Conservation (phyloP, 2,329 filamentous ascomycete species). For the Penicillium vulpinum region DNA sequence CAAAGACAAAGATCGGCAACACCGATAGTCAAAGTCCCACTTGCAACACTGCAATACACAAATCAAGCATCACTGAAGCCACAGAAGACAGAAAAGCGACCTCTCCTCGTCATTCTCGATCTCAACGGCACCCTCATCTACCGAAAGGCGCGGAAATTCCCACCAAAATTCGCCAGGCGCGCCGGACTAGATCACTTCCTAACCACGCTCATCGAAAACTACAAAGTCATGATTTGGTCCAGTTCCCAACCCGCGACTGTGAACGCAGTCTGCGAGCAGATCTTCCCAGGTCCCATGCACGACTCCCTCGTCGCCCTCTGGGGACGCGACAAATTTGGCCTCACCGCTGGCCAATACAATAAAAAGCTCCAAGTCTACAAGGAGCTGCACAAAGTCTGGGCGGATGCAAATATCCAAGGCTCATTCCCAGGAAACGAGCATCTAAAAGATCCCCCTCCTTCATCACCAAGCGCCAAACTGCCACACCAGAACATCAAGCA, state of each 20-base stretch:
- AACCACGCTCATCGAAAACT: constrained; percentile 69
- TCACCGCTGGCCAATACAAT: constrained; percentile 65
- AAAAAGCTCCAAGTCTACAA: constrained; percentile 86
- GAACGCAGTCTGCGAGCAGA: constrained; percentile 52
- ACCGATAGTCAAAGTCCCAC: constrained; percentile 44
- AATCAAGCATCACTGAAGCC: constrained; percentile 51
- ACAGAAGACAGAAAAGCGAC: constrained; percentile 49
- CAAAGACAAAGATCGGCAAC: constrained; percentile 13
- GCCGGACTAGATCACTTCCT: constrained; percentile 71
- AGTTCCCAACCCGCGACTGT: constrained; percentile 78
- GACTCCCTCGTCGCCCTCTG: constrained; percentile 67
- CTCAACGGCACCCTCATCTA: constrained; percentile 87
- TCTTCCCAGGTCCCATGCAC: constrained; percentile 60
- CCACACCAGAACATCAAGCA: not conserved
- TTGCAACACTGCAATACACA: constrained; percentile 64
- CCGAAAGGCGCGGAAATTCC: constrained; percentile 58
- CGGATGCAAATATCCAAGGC: constrained; percentile 43
- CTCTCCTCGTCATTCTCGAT: constrained; percentile 81
- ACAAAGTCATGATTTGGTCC: constrained; percentile 87
- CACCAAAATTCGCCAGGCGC: constrained; percentile 62
- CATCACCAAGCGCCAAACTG: not conserved
- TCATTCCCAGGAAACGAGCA: constrained; percentile 38
- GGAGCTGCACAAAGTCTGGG: constrained; percentile 73
- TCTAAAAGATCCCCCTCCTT: not conserved
- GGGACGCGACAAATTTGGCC: constrained; percentile 73